Evolutionary conservation across 148 eudicot genomes (phyloP).

Genomic region (Agrostemma githago): DNA sequence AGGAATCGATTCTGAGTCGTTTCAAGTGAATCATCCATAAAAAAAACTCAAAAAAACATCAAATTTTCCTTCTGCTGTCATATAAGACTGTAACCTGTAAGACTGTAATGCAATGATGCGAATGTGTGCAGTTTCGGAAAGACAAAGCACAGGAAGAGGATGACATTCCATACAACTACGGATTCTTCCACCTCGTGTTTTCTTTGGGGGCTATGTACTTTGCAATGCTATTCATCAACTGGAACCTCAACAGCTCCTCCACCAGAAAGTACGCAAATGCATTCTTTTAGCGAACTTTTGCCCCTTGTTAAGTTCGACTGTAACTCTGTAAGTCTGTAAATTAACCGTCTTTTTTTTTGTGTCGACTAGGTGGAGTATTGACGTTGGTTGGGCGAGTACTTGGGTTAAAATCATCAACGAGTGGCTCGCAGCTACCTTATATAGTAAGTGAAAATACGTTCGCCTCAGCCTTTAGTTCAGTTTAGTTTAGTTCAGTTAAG

Average conservation of each 20-base stretch:
- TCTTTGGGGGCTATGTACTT: conserved; percentile 96
- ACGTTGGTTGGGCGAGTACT: conserved; percentile 96
- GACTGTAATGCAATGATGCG: no score
- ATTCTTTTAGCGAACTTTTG: neutral
- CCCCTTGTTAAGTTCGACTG: neutral
- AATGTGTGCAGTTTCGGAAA: conserved; percentile 56
- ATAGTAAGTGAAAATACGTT: conserved; percentile 44
- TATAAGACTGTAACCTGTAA: neutral
- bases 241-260: conserved; percentile 75
- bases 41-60: neutral
- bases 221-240: conserved; percentile 88
- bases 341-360: neutral
- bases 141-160: conserved; percentile 53
- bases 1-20: conserved; percentile 85
- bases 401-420: conserved; percentile 99
- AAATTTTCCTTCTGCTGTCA: neutral
- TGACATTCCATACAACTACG: conserved; percentile 79
- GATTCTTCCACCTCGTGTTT: conserved; percentile 86
- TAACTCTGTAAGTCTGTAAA: no score
- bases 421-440: conserved; percentile 94
- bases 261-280: conserved; percentile 52
- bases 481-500: no score
- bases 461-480: no score
- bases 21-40: conserved; percentile 58
- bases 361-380: conserved; percentile 79